Base-by-base conservation (phyloP, 2,329 filamentous ascomycete species). In the Penicillium sp. region DNA sequence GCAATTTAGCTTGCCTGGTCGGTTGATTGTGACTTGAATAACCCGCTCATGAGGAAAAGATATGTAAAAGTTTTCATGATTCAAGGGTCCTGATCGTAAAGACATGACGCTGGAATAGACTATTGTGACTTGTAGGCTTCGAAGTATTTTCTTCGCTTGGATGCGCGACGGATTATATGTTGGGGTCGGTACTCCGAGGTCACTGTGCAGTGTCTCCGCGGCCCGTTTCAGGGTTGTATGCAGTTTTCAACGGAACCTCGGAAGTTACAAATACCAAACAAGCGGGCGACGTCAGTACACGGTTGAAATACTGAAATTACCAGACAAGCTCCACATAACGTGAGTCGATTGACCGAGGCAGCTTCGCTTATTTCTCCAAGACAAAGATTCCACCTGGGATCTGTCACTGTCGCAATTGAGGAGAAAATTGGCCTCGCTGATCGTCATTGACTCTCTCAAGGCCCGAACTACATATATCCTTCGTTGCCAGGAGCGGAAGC, bases 21-120 rank as follows among this genome's bases (percentile, higher is more conserved):
- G 61, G 54, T 72, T 70, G 57, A 75, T 66, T 4, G 70, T 72
- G 49, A 76, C 65, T 31, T 72, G 64, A 5, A 75, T 56, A 36
- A 74, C 65, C 7, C 69, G 66, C 5, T 70, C 67, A 28, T 72
- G 64, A 11, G 74, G 74, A 28, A 71, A 75, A 4, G 72, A 72
- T 41, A 67, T 56, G 41, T 48, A 47, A 33, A 61, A 60, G 35
- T 61, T 56, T 36, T 47, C 39, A 53, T 55, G 50, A n/a, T 50
- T 41, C 22, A 40, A 42, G 25, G 50, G 25, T 19, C 41, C 49
- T 39, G 57, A 57, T 46, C 58, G 47, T 29, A 64, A 34, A 58
- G 62, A 59, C 65, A 68, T 59, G 52, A 47, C 53, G 36, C 34
- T 38, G 38, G 38, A 33, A 1, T 14, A n/a, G 4, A 31, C 14